Conservation (phyloP, 176 grass and related monocot genomes). For the Eragrostis curvula region DNA sequence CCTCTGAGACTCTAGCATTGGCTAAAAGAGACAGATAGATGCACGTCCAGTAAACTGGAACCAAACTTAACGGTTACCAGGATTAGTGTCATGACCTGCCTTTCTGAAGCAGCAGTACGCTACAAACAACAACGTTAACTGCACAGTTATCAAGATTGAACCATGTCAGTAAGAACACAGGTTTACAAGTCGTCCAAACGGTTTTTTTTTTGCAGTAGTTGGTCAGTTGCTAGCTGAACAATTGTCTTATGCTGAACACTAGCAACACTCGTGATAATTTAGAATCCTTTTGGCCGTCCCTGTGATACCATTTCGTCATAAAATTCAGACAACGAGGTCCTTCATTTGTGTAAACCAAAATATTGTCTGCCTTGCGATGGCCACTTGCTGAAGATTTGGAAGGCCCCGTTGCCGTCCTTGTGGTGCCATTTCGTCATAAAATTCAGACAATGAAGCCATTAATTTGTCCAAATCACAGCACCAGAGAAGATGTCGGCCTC, state of each 20-base stretch:
- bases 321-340: neutral
- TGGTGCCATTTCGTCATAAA: neutral
- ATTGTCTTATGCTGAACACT: neutral
- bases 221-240: constrained; percentile 10
- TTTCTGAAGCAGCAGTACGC: neutral
- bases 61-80: neutral
- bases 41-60: neutral
- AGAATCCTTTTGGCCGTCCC: neutral
- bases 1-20: neutral
- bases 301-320: neutral
- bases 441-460: neutral
- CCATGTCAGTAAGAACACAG: neutral
- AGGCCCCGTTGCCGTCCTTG: neutral
- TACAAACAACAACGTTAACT: neutral
- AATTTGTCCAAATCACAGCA: neutral
- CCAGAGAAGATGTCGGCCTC: neutral
- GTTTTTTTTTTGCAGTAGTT: neutral
- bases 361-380: neutral
- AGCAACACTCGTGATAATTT: neutral
- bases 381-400: neutral
- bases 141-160: neutral
- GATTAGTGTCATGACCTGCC: neutral
- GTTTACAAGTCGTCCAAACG: neutral
- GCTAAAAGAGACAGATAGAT: neutral
- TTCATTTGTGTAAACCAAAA: neutral